Evolutionary conservation across 2,329 filamentous ascomycete species (phyloP).

Genomic region (Stromatinia cepivora): DNA sequence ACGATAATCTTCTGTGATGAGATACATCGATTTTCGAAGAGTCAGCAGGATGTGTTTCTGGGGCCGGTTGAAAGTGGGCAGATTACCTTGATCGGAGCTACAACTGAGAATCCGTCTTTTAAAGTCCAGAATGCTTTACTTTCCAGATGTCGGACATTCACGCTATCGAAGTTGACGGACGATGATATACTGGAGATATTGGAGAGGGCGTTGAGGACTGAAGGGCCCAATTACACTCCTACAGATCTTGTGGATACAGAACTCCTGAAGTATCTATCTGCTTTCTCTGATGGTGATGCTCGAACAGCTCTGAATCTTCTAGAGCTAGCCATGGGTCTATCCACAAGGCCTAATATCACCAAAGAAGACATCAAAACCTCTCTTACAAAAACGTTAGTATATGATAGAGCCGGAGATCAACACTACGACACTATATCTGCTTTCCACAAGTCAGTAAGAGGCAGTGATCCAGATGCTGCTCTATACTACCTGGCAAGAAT

Average conservation of each 20-base stretch:
- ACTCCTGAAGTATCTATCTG: constrained; percentile 76
- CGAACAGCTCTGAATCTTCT: constrained; percentile 90
- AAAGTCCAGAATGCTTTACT: constrained; percentile 85
- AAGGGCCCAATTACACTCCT: constrained; percentile 47
- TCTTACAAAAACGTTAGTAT: constrained; percentile 89
- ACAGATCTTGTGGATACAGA: constrained; percentile 70
- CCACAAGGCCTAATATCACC: constrained; percentile 63
- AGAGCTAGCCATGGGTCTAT: constrained; percentile 81
- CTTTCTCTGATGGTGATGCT: constrained; percentile 89
- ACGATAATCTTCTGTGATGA: constrained; percentile 98
- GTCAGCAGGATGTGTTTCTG: constrained; percentile 92
- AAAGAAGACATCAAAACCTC: constrained; percentile 75
- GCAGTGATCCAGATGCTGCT: constrained; percentile 80
- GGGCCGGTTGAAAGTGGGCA: constrained; percentile 88
- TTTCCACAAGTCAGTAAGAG: constrained; percentile 93
- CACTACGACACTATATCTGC: constrained; percentile 98
- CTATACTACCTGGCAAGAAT: constrained; percentile 95
- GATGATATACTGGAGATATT: constrained; percentile 74
- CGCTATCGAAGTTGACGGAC: constrained; percentile 70
- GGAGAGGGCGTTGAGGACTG: constrained; percentile 67
- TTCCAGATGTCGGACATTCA: constrained; percentile 89
- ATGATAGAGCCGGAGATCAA: constrained; percentile 91
- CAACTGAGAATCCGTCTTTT: constrained; percentile 96
- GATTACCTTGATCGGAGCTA: constrained; percentile 90
- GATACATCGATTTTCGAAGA: constrained; percentile 59